Evolutionary conservation across 148 eudicot species (phyloP), one percentile per base, ranked within the genome.

Genomic region (Nepenthes mirabilis): DNA sequence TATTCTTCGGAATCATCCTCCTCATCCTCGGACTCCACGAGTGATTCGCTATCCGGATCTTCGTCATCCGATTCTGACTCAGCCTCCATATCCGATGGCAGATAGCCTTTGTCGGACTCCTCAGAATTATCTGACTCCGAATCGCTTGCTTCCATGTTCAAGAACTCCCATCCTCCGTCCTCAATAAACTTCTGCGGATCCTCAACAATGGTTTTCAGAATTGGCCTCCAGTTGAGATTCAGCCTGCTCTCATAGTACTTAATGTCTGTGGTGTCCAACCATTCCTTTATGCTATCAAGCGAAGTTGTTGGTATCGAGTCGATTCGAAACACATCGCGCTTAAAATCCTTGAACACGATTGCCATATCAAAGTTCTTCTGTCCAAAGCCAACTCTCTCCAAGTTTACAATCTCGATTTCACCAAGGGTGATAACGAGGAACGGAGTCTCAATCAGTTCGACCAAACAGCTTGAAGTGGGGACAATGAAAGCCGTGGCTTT

Each of bases 361-460:
- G 94, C 81, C 96, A 91, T 75, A 68, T 91, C 98, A 13, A 91
- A 91, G 60, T 88, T 91, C 86, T 88, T 88, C 76, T 88, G 98
- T 35, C 87, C 98, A 58, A 91, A 85, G 7, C 96, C 98, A 47
- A 91, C 96, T 56, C 96, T 75, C 72, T 91, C 98, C 64, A 91
- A 70, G 63, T 91, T 91, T 35, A 88, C 98, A 7, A 91, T 88
- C 74, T 91, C 96, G 59, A 91, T 88, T 63, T 91, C 98, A 52
- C 78, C 70, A 13, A 87, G 37, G 10, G 93, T 71, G 64, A 88
- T 70, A 58, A 91, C 98, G 32, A 91, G 76, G 59, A 80, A 91
- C 34, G 96, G 98, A 23, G 71, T 81, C 60, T 91, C 98, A 45
- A 88, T 72, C 72, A 91, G 73, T 78, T 91, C 98, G 34, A 91